A percentile compares a stretch with the other conserved stretches of the same genome.
Conservation (phyloP, 257 asterid genomes). For the Solanum stenotomum region DNA sequence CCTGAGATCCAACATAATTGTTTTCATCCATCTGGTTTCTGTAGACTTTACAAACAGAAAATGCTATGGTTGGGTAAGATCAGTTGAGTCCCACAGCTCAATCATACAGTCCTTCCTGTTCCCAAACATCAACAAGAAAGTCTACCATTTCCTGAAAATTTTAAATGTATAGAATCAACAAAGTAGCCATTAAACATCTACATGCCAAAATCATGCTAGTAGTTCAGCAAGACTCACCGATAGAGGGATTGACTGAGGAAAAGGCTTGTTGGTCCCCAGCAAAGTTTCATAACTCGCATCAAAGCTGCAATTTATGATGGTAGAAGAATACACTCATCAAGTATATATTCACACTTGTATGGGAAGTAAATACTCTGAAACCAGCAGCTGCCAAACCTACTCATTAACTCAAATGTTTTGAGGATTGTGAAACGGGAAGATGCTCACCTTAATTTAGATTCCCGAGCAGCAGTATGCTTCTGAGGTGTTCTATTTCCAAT, state of each 20-base stretch:
- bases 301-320: slow-evolving; percentile 43
- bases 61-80: background rate
- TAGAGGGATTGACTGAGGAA: slow-evolving; percentile 74
- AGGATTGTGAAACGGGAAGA: background rate
- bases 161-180: background rate
- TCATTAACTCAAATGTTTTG: background rate
- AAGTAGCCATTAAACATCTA: background rate
- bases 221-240: slow-evolving; percentile 41
- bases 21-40: background rate
- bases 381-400: background rate
- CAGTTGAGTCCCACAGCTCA: slow-evolving; percentile 9
- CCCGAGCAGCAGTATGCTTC: slow-evolving; percentile 30
- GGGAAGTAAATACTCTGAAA: background rate
- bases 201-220: background rate
- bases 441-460: slow-evolving; percentile 54
- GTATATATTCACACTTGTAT: background rate
- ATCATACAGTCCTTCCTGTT: slow-evolving; percentile 37
- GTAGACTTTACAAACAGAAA: background rate
- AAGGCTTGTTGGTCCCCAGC: slow-evolving; percentile 77
- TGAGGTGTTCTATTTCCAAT: slow-evolving; percentile 52
- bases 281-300: slow-evolving; percentile 65
- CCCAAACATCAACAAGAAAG: slow-evolving; percentile 42
- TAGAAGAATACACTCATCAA: background rate
- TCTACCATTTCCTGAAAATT: slow-evolving; percentile 34
- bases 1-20: background rate